Evolutionary conservation across 768 basidiomycete species (phyloP).

Genomic region (Boletus patriciae): DNA sequence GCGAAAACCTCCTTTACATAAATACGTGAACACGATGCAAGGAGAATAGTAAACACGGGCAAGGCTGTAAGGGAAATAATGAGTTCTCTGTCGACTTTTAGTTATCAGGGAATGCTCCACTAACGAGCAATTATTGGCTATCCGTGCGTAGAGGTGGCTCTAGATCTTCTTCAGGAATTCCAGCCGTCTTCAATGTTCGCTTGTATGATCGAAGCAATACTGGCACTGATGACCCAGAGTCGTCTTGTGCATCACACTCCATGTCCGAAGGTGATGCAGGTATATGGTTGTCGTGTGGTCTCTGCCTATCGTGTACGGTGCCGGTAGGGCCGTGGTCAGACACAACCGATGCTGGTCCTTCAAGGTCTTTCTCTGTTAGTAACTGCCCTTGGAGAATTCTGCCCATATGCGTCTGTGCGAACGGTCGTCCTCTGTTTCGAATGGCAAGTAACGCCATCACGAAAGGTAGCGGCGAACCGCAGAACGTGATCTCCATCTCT

Average conservation of each 20-base stretch:
- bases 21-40: too few species aligned
- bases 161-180: not conserved
- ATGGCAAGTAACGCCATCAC: slow-evolving; percentile 21
- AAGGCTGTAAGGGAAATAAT: too few species aligned
- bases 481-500: slow-evolving; percentile 23
- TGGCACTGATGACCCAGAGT: not conserved
- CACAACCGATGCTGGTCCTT: not conserved
- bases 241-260: not conserved
- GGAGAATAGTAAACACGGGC: too few species aligned
- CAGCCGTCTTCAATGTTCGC: not conserved
- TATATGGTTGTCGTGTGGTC: not conserved
- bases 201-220: not conserved
- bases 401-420: not conserved
- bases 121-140: too few species aligned
- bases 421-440: slow-evolving; percentile 10
- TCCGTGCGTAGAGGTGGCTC: not conserved
- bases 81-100: too few species aligned
- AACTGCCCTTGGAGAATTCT: not conserved
- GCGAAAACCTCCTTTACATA: too few species aligned
- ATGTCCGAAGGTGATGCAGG: not conserved
- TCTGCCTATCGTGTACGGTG: not conserved
- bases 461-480: slow-evolving; percentile 33
- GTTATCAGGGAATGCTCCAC: too few species aligned
- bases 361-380: not conserved
- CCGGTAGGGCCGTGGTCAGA: too few species aligned